phyloP scores from a whole-genome alignment of 2,329 filamentous ascomycete species.

The Pseudogymnoascus sp. region DNA sequence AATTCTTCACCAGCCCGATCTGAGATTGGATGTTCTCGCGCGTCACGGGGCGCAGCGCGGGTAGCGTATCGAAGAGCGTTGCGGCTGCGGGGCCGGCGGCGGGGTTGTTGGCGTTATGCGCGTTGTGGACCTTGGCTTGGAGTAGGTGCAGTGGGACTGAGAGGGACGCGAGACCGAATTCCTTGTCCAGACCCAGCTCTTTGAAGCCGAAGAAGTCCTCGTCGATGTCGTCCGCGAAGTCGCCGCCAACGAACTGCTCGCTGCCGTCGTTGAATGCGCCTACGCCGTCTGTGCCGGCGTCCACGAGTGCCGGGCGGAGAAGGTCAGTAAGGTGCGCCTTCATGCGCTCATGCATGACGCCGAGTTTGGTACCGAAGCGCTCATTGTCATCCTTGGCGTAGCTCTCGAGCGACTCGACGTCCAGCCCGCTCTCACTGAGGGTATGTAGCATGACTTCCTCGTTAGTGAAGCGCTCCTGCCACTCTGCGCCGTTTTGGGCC shows the following conservation, averaged over 20 bases:
- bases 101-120: constrained; percentile 69
- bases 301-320: constrained; percentile 77
- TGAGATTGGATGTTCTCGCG: constrained; percentile 69
- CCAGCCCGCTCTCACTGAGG: constrained; percentile 74
- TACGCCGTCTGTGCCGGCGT: constrained; percentile 74
- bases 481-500: constrained; percentile 33
- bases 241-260: constrained; percentile 92
- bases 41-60: constrained; percentile 70
- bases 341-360: constrained; percentile 87
- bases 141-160: constrained; percentile 91
- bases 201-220: constrained; percentile 99
- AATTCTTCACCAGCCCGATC: constrained; percentile 82
- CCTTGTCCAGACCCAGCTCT: constrained; percentile 83
- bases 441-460: constrained; percentile 87
- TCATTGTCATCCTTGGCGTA: constrained; percentile 96
- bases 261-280: constrained; percentile 93
- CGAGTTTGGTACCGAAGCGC: constrained; percentile 69
- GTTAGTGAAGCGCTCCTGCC: constrained; percentile 64
- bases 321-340: constrained; percentile 89
- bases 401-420: constrained; percentile 70
- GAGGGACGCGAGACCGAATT: constrained; percentile 80
- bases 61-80: constrained; percentile 52
- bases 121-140: constrained; percentile 80
- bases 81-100: constrained; percentile 48
- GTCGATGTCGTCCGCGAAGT: constrained; percentile 95